These are phyloP conservation scores for Ziziphus jujuba DNA, from an alignment of 306 rosid species.

Conservation along the genomic window DNA sequence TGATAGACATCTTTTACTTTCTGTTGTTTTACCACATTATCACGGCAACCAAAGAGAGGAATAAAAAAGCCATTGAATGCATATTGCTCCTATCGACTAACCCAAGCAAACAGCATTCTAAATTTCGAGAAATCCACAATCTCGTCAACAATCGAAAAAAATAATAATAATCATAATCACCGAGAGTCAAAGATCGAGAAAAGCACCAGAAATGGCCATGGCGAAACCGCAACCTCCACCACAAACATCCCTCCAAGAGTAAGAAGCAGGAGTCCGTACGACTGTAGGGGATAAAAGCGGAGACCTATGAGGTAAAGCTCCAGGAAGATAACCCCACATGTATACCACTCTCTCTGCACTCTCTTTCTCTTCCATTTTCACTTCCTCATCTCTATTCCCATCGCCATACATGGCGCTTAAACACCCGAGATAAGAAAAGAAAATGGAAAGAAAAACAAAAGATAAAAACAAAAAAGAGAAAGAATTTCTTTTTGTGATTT, in stretches of 20 bases:
- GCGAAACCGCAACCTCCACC: constrained; percentile 99
- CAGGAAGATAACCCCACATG: constrained; percentile 96
- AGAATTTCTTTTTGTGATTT: background rate
- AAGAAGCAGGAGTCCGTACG: constrained; percentile 45
- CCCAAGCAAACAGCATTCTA: background rate
- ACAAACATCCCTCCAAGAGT: constrained; percentile 62
- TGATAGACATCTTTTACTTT: background rate
- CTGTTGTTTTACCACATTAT: constrained; percentile 21
- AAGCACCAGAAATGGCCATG: constrained; percentile 80
- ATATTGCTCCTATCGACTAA: constrained; percentile 3
- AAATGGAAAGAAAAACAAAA: constrained; percentile 1
- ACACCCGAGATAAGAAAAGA: background rate
- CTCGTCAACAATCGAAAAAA: background rate
- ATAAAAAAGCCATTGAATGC: background rate
- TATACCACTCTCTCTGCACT: constrained; percentile 36
- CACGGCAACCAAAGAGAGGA: constrained; percentile 15
- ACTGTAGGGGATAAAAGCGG: constrained; percentile 62
- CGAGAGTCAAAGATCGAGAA: constrained; percentile 5
- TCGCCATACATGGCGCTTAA: constrained; percentile 54
- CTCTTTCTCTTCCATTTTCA: constrained; percentile 37
- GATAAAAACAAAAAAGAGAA: background rate
- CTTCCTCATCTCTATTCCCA: constrained; percentile 29
- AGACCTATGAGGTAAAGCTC: constrained; percentile 83
- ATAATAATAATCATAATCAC: background rate
- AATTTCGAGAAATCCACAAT: constrained; percentile 1